Evolutionary conservation across 2,329 filamentous ascomycete genomes (phyloP), one percentile per base, ranked within the genome.

Genomic region (Penicillium sp.): DNA sequence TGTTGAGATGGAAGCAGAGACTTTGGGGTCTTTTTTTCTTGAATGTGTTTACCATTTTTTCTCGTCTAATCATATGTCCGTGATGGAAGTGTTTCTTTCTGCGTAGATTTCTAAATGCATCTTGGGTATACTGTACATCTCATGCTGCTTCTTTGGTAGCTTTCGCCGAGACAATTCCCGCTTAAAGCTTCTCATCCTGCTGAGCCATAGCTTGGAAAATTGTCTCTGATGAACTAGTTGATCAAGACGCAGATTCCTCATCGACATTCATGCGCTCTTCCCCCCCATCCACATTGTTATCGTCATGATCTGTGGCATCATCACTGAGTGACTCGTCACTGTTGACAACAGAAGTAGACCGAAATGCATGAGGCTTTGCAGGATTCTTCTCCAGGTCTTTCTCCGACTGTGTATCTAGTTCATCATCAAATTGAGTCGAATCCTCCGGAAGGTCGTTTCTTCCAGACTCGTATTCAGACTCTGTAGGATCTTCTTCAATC

Each of bases 1-100:
- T 30, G 18, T 33, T 34, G 26, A 32, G 43, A 45, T 43, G 22
- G 30, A 37, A 41, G 18, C 30, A 25, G 35, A 30, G 33, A 41
- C 35, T 20, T 30, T 23, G 39, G 33, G 32, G 30, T 40, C 15
- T 33, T 38, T 32, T 33, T 41, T 42, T 35, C 39, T 44, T 46
- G 41, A 44, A 50, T 45, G 47, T 44, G 41, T 48, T 50, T 48
- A 47, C 38, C 25, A 23, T 35, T 37, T 46, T 36, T 44, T 27
- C 9, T 22, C 9, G 5, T 43, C 39, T 45, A 51, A 51, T 54
- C 42, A 49, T 42, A 47, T 40, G 39, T 45, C 32, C 30, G 36
- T 46, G 42, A 47, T 47, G 44, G 38, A 40, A 45, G 27, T 41
- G 18, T 15, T 41, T 36, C 15, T 18, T 31, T 22, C 18, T n/a